Evolutionary conservation across 768 basidiomycete genomes (phyloP), one percentile per base, ranked within the genome.

Genomic region (Pisolithus albus): DNA sequence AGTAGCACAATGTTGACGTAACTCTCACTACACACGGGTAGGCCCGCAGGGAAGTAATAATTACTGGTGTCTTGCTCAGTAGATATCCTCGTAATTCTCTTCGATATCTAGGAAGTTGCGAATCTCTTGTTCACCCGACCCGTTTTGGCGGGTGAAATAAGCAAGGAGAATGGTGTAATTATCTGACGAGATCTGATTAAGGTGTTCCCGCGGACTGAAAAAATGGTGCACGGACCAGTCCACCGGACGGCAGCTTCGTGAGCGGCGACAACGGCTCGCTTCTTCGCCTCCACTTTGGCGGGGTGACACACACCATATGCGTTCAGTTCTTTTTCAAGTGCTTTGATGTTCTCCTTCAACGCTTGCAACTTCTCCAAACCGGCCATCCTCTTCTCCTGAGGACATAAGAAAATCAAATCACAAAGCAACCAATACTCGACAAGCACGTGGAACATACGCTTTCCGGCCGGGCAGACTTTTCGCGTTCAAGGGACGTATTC

Each of bases 291-390:
- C 19, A 92, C 75, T 66, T 83, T 86, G 42, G 73, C 77, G 0
- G 92, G 92, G 68, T 96, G 90, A 50, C 88, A 92, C 16, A 86
- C 83, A 40, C 88, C 87, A 61, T 92, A 93, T 32, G 80, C 79
- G 37, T 72, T 73, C 3, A 93, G 78, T 63, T 96, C 93, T 3
- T 71, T 67, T 58, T 86, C 79, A 39, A 92, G 74, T 19, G 58
- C 65, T 3, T 59, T 63, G 3, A 83, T 70, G 50, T 79, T 71
- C 56, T 75, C 74, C 61, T 75, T 80, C 38, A 80, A 67, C 5
- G 65, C 60, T 1, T 65, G 61, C 34, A 90, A 74, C 36, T 69
- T 71, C 18, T 72, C 71, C 44, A 94, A 71, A 3, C 78, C 68
- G 30, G 70, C 66, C 0, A 74, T 68, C 30, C 92, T 82, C 23